Conservation (phyloP, 257 asterid species). For the Euphrasia confusa region DNA sequence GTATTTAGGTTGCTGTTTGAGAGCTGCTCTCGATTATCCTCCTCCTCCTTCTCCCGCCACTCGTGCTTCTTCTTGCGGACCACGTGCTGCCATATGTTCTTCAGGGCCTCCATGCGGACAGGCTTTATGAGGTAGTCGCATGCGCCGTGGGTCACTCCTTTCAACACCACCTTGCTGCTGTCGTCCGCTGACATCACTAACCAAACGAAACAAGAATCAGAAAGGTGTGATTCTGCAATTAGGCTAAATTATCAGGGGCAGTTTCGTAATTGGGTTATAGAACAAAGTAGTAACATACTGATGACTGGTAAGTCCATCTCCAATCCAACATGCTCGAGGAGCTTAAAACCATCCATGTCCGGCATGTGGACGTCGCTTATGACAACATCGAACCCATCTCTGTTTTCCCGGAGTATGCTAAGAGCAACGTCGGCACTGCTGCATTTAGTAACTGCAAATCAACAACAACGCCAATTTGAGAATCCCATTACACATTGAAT, state of each 20-base stretch:
- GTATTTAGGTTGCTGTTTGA: slow-evolving; percentile 51
- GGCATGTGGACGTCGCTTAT: slow-evolving; percentile 49
- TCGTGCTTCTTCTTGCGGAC: slow-evolving; percentile 72
- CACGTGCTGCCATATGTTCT: slow-evolving; percentile 94
- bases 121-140: slow-evolving; percentile 92
- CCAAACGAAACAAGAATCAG: slow-evolving; percentile 12
- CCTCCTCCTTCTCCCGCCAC: slow-evolving; percentile 65
- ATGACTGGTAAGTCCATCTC: slow-evolving; percentile 57
- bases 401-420: slow-evolving; percentile 44
- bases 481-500: background rate
- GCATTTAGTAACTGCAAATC: slow-evolving; percentile 61
- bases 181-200: slow-evolving; percentile 98
- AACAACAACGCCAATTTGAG: background rate
- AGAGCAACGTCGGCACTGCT: slow-evolving; percentile 73
- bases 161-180: slow-evolving; percentile 74
- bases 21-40: slow-evolving; percentile 53
- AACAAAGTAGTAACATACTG: slow-evolving; percentile 32
- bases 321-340: slow-evolving; percentile 25
- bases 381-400: slow-evolving; percentile 44
- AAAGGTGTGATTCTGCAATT: background rate
- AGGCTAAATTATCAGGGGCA: background rate
- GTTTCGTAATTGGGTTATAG: background rate
- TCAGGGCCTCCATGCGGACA: slow-evolving; percentile 79
- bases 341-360: slow-evolving; percentile 21
- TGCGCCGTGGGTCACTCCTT: slow-evolving; percentile 88